Evolutionary conservation across 495 filamentous ascomycete genomes (phyloP), one percentile per base, ranked within the genome.

Genomic region (Penicillium ucsense): DNA sequence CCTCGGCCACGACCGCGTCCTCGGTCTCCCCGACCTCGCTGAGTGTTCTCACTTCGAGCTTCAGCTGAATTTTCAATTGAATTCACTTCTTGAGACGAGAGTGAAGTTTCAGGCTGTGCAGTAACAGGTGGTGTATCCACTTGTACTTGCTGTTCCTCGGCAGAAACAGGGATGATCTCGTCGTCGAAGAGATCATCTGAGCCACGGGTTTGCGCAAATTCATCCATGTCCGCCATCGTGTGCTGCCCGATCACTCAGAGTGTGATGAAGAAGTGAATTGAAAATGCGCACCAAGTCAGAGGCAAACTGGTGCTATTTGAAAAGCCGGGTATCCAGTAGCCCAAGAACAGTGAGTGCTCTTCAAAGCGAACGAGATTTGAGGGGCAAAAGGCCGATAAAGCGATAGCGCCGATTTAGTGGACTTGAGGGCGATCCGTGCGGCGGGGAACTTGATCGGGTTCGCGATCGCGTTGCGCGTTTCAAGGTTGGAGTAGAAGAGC

Each of bases 161-260:
- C 60, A 3, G 74, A 45, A 31, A 84, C 65, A 4, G 84, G 83
- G 33, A 80, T 79, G 52, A 86, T 83, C 54, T 86, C 84, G 55
- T 87, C 83, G 52, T 83, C 79, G 55, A 85, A 85, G 10, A 86
- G 63, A 60, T 86, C 82, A 51, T 88, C 83, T 10, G 74, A 75
- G 8, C 72, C 73, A 31, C 82, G 72, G 0, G 83, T 83, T 54
- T 85, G 84, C 11, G 82, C 82, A 52, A 85, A 85, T 47, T 69
- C 66, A 50, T 74, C 68, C 48, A 68, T 61, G 39, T 69, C 61
- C 38, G 60, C 55, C 58, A 63, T 65, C 27, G 30, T 36, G 8
- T 1, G 0, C 9, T 43, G 1, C 34, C 3, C 4, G 5, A 10
- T 3, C 8, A 36, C 8, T 41, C 27, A 4, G 3, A 12, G n/a